Evolutionary conservation across 225 moss, liverwort and hornwort species (phyloP).

Genomic region (Thuidium tamariscinum): DNA sequence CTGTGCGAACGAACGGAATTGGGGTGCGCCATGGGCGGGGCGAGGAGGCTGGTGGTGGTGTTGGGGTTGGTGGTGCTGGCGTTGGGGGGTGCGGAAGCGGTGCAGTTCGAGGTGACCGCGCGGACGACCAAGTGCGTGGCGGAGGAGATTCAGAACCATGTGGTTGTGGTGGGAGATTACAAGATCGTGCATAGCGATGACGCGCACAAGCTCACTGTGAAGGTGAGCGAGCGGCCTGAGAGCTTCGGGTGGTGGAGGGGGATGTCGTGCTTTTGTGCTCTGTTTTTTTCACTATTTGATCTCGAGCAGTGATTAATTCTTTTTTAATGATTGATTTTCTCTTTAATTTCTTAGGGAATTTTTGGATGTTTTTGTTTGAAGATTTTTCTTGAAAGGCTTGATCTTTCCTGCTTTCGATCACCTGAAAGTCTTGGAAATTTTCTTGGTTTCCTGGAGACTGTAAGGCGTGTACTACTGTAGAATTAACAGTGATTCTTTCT

Average conservation of each 20-base stretch:
- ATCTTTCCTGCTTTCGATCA: background rate
- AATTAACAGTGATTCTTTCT: background rate
- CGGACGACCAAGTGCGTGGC: conserved; percentile 72
- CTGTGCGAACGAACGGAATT: background rate
- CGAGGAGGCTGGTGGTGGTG: background rate
- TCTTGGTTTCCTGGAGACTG: background rate
- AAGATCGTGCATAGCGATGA: conserved; percentile 61
- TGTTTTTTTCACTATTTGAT: background rate
- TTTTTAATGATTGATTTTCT: no score
- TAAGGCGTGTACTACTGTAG: background rate
- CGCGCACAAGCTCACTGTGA: conserved; percentile 50
- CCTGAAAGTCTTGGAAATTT: background rate
- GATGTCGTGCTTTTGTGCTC: background rate
- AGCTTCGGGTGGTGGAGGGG: background rate
- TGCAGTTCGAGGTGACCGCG: conserved; percentile 68
- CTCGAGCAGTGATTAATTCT: background rate
- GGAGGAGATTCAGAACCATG: conserved; percentile 70
- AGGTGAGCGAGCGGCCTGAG: conserved; percentile 11
- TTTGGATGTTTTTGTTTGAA: background rate
- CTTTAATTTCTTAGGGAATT: background rate
- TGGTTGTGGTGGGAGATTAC: conserved; percentile 77
- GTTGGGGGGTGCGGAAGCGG: conserved; percentile 9
- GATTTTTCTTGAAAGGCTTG: background rate
- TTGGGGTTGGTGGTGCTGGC: background rate
- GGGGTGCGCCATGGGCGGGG: conserved; percentile 6